These are phyloP conservation scores for Rhynchosporium agropyri DNA, from an alignment of 2,329 filamentous ascomycete species.

Conservation along the genomic window DNA sequence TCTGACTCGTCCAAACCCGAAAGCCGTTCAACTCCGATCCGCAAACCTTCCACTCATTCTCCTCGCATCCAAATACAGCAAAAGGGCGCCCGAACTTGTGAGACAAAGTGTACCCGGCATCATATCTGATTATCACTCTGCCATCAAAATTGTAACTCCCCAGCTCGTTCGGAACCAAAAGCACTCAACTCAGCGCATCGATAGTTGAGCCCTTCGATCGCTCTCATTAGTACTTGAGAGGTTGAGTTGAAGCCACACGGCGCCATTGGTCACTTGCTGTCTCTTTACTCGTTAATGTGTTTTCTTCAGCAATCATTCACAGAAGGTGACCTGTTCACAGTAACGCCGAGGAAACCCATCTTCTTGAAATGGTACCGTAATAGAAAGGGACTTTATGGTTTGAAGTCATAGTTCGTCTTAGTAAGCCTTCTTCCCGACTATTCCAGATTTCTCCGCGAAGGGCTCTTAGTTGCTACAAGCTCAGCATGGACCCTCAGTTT, in stretches of 20 bases:
- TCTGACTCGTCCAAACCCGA: slow-evolving; percentile 1
- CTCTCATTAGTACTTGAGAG: not conserved
- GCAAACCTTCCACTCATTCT: not conserved
- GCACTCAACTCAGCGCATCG: not conserved
- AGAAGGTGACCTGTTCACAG: not conserved
- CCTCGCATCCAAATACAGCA: not conserved
- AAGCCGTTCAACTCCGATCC: not conserved
- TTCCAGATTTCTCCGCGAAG: slow-evolving; percentile 1
- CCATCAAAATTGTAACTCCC: not conserved
- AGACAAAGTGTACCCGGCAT: not conserved
- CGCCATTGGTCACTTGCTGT: not conserved
- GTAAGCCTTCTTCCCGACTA: not conserved
- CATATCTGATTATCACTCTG: not conserved
- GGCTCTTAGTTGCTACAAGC: not conserved
- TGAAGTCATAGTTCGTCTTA: not conserved
- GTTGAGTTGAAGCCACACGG: slow-evolving; percentile 1
- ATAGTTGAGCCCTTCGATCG: not conserved
- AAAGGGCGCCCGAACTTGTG: not conserved
- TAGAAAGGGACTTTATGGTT: not conserved
- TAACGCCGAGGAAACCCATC: not conserved
- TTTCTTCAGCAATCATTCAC: slow-evolving; percentile 7
- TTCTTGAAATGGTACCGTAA: not conserved
- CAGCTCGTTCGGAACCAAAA: slow-evolving; percentile 8
- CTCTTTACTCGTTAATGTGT: not conserved
- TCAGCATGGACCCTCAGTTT: not conserved